Base-by-base conservation (phyloP, 108 stramenopile genomes). In the Conticribra guillardii region DNA sequence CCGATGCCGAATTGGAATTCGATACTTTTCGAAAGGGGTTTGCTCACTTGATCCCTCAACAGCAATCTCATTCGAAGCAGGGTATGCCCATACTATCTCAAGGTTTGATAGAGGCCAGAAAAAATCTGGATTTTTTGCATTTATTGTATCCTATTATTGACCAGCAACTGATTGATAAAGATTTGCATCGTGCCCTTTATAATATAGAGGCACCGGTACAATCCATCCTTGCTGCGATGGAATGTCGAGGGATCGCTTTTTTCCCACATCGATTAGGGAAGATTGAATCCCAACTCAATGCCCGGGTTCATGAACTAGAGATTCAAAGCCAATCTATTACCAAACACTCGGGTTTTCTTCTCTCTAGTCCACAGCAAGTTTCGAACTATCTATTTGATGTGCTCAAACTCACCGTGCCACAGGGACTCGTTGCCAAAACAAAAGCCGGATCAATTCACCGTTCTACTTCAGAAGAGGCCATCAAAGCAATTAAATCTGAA, bases 361-460 rank as follows among this genome's bases (percentile, higher is more conserved):
- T 82, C 16, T 87, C 82, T 15, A 79, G 78, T 52, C 86, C 84
- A 7, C 72, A 84, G 64, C 86, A 87, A 64, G 76, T 87, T 0
- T 66, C 84, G 22, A 24, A 59, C 17, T 71, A 72, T 22, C 65
- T 87, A 1, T 87, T 83, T 68, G 72, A 85, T 27, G 45, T 47
- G 45, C 52, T 87, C 37, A 55, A 69, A 19, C 33, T 87, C 11
- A 31, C 22, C 9, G 37, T 69, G 11, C 86, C 83, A 15, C 32
- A 48, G 19, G 64, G 76, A 29, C 21, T 64, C 28, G 49, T 77
- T 29, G 60, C 74, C 1, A 65, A 72, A 33, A 62, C 60, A 18
- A 78, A 67, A 47, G 48, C 51, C 7, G 79, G 66, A 23, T 71
- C 66, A 0, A 72, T 49, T 15, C 76, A 82, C 50, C 62, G 66